phyloP scores from a whole-genome alignment of 164 flowering plant species.

The Liriodendron chinense region DNA sequence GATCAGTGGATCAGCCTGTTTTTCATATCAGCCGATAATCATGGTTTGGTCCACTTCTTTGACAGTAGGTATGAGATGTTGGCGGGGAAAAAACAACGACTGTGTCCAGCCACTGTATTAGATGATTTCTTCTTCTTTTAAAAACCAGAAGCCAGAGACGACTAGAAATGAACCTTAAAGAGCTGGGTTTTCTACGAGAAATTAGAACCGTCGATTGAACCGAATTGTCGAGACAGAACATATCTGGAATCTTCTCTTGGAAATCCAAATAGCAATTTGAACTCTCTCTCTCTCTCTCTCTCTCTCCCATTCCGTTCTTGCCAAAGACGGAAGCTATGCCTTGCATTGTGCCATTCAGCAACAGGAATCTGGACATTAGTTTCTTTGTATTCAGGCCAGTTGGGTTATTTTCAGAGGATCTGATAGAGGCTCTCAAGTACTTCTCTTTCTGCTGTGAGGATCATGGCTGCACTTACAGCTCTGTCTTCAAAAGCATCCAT shows the following conservation, averaged over 20 bases:
- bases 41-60: too few relatives aligned
- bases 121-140: too few relatives aligned
- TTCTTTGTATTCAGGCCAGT: conserved; percentile 45
- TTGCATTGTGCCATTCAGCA: conserved; percentile 53
- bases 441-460: conserved; percentile 40
- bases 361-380: conserved; percentile 41
- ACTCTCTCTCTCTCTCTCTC: neutral
- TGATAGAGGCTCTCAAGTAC: conserved; percentile 29
- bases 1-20: too few relatives aligned
- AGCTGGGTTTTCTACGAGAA: too few relatives aligned
- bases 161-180: too few relatives aligned
- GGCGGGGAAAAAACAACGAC: too few relatives aligned
- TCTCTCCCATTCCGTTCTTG: neutral
- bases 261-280: neutral
- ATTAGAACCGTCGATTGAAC: too few relatives aligned
- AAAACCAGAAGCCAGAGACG: too few relatives aligned
- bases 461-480: conserved; percentile 56
- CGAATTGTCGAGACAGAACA: too few relatives aligned
- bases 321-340: conserved; percentile 28
- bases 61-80: too few relatives aligned
- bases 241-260: neutral
- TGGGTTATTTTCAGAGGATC: conserved; percentile 19
- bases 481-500: conserved; percentile 59
- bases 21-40: too few relatives aligned
- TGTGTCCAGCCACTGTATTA: too few relatives aligned